Percentiles rank a stretch among this genome's conserved stretches.
These are phyloP conservation scores for Lactarius hatsudake DNA, from an alignment of 768 basidiomycete species.

Conservation along the genomic window DNA sequence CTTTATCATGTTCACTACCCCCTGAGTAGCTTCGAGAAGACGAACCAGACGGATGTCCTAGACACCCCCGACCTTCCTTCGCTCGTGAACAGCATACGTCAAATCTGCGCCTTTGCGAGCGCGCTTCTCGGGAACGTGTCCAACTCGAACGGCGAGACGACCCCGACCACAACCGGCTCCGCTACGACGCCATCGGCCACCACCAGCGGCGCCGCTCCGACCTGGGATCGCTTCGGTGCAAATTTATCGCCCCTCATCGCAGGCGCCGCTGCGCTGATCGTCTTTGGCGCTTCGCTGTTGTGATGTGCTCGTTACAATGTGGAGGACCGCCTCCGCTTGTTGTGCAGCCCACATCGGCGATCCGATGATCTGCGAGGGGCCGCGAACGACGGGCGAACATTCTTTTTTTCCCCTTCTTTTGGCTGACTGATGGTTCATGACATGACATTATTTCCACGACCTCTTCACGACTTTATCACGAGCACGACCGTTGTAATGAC, in stretches of 20 bases:
- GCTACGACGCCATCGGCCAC: background rate
- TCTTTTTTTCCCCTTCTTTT: background rate
- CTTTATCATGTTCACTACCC: background rate
- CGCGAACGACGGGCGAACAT: background rate
- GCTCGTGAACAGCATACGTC: constrained; percentile 49
- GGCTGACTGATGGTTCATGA: constrained; percentile 14
- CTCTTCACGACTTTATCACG: constrained; percentile 25
- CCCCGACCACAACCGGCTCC: constrained; percentile 30
- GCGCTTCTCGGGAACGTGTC: constrained; percentile 53
- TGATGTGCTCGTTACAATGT: background rate
- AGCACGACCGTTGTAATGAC: constrained; percentile 13
- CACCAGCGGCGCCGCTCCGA: background rate
- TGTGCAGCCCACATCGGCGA: background rate
- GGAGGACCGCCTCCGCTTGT: background rate
- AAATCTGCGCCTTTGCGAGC: constrained; percentile 51
- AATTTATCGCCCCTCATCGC: background rate
- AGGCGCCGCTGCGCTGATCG: background rate
- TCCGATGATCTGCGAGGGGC: background rate
- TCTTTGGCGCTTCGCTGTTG: background rate
- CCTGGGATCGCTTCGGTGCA: background rate
- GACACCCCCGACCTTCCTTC: constrained; percentile 46
- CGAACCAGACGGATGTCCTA: constrained; percentile 54
- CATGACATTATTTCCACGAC: constrained; percentile 18
- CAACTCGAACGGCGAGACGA: constrained; percentile 41
- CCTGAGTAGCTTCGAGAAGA: constrained; percentile 48